phyloP scores from a whole-genome alignment of 805 yeast genomes.

The Lipomyces yamanashiensis region DNA sequence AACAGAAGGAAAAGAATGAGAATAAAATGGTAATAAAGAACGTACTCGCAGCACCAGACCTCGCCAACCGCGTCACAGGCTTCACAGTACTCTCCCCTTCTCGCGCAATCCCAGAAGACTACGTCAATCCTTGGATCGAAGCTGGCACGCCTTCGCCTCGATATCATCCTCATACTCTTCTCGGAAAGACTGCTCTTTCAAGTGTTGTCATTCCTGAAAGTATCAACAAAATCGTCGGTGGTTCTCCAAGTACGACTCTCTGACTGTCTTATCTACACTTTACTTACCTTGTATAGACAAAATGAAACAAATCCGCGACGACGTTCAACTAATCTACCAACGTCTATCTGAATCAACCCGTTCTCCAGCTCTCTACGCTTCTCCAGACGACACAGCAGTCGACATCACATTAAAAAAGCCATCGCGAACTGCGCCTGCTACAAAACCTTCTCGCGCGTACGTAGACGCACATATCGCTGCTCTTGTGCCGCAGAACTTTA shows the following conservation, averaged over 20 bases:
- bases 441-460: conserved; percentile 17
- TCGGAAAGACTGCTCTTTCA: conserved; percentile 24
- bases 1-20: no score
- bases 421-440: conserved; percentile 6
- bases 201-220: conserved; percentile 18
- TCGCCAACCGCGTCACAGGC: conserved; percentile 1
- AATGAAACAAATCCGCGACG: conserved; percentile 21
- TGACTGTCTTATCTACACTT: background rate
- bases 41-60: conserved; percentile 8
- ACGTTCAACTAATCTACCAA: conserved; percentile 21
- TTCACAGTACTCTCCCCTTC: conserved; percentile 1
- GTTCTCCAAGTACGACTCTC: conserved; percentile 20
- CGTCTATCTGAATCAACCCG: conserved; percentile 1
- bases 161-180: conserved; percentile 24
- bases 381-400: background rate
- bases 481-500: conserved; percentile 79
- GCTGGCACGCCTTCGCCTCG: conserved; percentile 11
- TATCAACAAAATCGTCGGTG: conserved; percentile 22
- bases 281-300: background rate
- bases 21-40: no score
- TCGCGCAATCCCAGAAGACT: conserved; percentile 18
- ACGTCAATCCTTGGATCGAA: conserved; percentile 16
- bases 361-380: background rate
- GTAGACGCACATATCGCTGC: conserved; percentile 84
- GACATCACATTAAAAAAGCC: background rate